Conservation (phyloP, 2,329 filamentous ascomycete species). For the Aureobasidium sp. region DNA sequence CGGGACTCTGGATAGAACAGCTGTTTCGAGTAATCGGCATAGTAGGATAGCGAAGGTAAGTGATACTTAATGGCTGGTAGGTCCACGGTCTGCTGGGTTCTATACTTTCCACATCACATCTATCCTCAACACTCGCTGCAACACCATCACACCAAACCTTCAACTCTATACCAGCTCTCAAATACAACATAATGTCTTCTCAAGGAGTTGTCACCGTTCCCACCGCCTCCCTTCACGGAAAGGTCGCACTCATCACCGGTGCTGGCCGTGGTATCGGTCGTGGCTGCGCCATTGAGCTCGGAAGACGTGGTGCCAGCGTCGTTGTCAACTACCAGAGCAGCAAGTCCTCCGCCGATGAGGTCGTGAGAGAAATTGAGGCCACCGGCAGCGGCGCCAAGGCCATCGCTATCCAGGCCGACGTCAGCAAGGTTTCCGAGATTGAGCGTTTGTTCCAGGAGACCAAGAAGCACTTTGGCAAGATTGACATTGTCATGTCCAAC, state of each 20-base stretch:
- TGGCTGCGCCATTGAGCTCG: constrained; percentile 60
- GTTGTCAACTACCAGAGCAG: constrained; percentile 58
- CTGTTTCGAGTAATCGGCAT: not conserved
- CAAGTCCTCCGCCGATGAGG: constrained; percentile 40
- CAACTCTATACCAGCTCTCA: not conserved
- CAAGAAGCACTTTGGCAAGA: constrained; percentile 33
- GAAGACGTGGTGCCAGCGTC: constrained; percentile 54
- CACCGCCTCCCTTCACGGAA: constrained; percentile 42
- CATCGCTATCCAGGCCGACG: constrained; percentile 52
- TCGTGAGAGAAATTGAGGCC: constrained; percentile 36
- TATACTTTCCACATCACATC: not conserved
- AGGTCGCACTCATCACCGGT: constrained; percentile 55
- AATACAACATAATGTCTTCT: constrained; percentile 9
- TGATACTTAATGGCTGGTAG: not conserved
- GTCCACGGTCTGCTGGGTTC: not conserved
- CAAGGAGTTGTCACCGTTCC: constrained; percentile 29
- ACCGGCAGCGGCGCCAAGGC: constrained; percentile 42
- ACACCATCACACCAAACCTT: not conserved
- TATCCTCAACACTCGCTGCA: constrained; percentile 2
- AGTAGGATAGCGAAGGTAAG: not conserved
- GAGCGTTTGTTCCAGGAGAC: constrained; percentile 45
- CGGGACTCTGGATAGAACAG: not conserved
- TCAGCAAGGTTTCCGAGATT: constrained; percentile 47
- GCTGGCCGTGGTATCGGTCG: constrained; percentile 58
- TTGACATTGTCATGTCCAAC: constrained; percentile 46